phyloP scores from a whole-genome alignment of 306 rosid species.

The Carpinus fangiana region DNA sequence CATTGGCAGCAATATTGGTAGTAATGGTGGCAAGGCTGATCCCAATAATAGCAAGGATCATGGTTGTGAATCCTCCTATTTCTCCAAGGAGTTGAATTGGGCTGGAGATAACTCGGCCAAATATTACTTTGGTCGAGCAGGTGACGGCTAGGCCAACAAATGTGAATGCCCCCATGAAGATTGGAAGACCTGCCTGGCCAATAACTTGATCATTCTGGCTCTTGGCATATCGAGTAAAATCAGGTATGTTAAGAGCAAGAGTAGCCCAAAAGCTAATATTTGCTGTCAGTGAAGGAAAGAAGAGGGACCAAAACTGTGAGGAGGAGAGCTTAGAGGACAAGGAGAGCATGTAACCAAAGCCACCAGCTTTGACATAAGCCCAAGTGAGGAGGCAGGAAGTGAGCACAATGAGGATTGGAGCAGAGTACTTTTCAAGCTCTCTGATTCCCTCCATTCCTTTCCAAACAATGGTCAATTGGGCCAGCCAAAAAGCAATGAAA shows the following conservation, averaged over 20 bases:
- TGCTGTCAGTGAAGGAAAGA: constrained; percentile 86
- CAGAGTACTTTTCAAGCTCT: constrained; percentile 75
- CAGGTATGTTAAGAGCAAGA: constrained; percentile 83
- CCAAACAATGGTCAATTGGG: constrained; percentile 67
- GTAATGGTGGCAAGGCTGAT: constrained; percentile 78
- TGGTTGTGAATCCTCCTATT: constrained; percentile 77
- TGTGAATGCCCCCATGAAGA: constrained; percentile 85
- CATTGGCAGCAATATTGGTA: constrained; percentile 90
- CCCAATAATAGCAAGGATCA: constrained; percentile 63
- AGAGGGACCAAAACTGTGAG: constrained; percentile 67
- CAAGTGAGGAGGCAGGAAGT: constrained; percentile 60
- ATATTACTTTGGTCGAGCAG: constrained; percentile 73
- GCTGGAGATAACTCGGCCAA: constrained; percentile 68
- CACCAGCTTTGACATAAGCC: constrained; percentile 74
- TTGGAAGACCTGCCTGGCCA: constrained; percentile 88
- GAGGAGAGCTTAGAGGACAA: constrained; percentile 61
- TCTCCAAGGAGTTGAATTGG: constrained; percentile 74
- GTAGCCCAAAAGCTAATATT: constrained; percentile 92
- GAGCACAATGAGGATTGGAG: constrained; percentile 70
- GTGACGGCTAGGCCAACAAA: constrained; percentile 89
- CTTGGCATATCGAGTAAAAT: constrained; percentile 79
- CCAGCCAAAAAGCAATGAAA: constrained; percentile 62
- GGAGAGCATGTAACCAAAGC: constrained; percentile 73
- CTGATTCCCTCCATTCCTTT: constrained; percentile 85
- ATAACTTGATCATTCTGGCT: constrained; percentile 67